phyloP scores from a whole-genome alignment of 2,329 filamentous ascomycete genomes.

The Fusarium coffeatum region DNA sequence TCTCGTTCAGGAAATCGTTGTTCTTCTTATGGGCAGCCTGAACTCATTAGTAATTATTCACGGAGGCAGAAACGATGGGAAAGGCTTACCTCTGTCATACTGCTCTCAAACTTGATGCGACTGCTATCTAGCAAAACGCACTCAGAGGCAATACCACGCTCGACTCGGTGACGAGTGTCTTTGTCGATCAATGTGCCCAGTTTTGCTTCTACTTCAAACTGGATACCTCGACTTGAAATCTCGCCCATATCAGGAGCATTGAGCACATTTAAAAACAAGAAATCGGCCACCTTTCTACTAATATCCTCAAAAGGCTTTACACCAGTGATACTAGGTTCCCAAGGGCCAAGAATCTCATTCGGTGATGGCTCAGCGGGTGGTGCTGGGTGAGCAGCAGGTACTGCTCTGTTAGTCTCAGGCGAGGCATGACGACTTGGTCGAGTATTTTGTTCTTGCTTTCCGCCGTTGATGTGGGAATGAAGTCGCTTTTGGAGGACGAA shows the following conservation, averaged over 20 bases:
- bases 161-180: conserved; percentile 75
- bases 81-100: conserved; percentile 84
- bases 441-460: conserved; percentile 50
- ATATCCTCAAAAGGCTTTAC: conserved; percentile 79
- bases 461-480: conserved; percentile 54
- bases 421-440: conserved; percentile 59
- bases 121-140: conserved; percentile 72
- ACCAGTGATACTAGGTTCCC: conserved; percentile 77
- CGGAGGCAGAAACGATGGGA: background rate
- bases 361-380: conserved; percentile 47
- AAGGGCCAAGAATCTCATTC: conserved; percentile 61
- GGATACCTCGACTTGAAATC: conserved; percentile 71
- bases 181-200: conserved; percentile 83
- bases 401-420: conserved; percentile 40
- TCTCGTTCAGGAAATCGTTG: conserved; percentile 85
- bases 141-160: conserved; percentile 75
- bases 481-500: conserved; percentile 46
- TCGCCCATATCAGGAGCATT: conserved; percentile 73
- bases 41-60: conserved; percentile 30
- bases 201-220: conserved; percentile 95
- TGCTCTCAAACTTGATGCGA: conserved; percentile 80
- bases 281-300: conserved; percentile 82
- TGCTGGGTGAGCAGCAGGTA: conserved; percentile 22
- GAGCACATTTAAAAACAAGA: conserved; percentile 79
- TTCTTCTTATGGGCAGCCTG: conserved; percentile 83